A percentile compares a stretch with the other conserved stretches of the same genome.
These are phyloP conservation scores for Straminergon stramineum DNA, from an alignment of 225 moss, liverwort and hornwort species.

Conservation along the genomic window DNA sequence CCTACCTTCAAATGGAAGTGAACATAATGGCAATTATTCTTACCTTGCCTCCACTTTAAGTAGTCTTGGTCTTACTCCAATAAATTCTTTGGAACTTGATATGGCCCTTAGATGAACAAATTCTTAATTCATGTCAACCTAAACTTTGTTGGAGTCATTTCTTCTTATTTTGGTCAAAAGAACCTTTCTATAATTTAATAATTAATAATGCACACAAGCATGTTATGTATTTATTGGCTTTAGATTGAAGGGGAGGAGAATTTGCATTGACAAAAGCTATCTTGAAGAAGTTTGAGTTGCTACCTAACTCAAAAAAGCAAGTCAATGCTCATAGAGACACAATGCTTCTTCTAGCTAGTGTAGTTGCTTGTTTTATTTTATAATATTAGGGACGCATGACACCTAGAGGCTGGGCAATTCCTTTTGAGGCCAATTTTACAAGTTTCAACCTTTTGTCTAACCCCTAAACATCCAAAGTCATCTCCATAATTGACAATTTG, in stretches of 20 bases:
- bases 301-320: rapidly evolving
- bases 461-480: no score
- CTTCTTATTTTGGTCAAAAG: not conserved
- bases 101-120: rapidly evolving
- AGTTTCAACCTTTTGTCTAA: no score
- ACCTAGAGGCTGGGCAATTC: no score
- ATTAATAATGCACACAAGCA: not conserved
- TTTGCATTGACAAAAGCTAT: not conserved
- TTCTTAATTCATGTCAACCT: not conserved
- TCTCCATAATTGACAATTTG: no score
- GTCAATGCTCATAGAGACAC: rapidly evolving
- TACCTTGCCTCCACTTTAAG: not conserved
- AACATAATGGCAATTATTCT: not conserved
- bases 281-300: not conserved
- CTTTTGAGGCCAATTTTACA: no score
- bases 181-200: not conserved
- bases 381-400: no score
- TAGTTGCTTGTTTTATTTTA: not conserved
- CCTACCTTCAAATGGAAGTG: not conserved
- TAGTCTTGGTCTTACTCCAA: not conserved
- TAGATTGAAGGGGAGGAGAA: not conserved
- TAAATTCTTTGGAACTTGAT: not conserved
- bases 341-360: not conserved
- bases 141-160: no score
- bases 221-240: not conserved